Evolutionary conservation across 768 basidiomycete species (phyloP).

Genomic region (Grammothele lineata): DNA sequence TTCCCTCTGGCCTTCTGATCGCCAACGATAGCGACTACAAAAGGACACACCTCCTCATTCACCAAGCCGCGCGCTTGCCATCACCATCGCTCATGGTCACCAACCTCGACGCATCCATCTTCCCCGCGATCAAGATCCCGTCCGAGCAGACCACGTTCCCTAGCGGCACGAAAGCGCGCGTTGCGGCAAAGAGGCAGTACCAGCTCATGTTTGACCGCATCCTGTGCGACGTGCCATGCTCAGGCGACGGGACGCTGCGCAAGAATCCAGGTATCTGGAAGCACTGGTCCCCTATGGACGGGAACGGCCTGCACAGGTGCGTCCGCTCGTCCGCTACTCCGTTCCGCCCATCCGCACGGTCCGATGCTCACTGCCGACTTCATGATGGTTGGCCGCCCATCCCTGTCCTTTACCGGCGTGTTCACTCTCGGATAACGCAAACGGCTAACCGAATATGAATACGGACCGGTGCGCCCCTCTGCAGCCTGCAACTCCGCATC

Average conservation of each 20-base stretch:
- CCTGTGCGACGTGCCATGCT: constrained; percentile 95
- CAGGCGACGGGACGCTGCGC: constrained; percentile 92
- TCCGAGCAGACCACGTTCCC: constrained; percentile 27
- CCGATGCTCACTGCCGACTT: too few relatives aligned
- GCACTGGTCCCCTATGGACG: constrained; percentile 83
- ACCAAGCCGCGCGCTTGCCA: constrained; percentile 93
- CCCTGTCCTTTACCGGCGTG: too few relatives aligned
- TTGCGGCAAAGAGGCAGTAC: constrained; percentile 33
- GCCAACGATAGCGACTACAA: constrained; percentile 96
- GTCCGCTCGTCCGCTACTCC: too few relatives aligned
- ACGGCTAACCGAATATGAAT: too few relatives aligned
- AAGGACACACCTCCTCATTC: constrained; percentile 93
- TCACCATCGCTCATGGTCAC: constrained; percentile 92
- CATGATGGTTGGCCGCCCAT: too few relatives aligned
- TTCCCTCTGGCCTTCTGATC: constrained; percentile 81
- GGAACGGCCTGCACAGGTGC: constrained; percentile 86
- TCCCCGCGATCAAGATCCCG: constrained; percentile 58
- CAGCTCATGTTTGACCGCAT: constrained; percentile 87
- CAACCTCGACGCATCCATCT: constrained; percentile 91
- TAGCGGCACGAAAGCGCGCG: constrained; percentile 29
- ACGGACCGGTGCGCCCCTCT: too few relatives aligned
- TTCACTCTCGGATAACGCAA: too few relatives aligned
- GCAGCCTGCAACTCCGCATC: constrained; percentile 88
- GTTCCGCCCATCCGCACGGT: too few relatives aligned
- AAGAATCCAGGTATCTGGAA: constrained; percentile 98